These are phyloP conservation scores for Phytopythium delawarense DNA, from an alignment of 352 stramenopile genomes.

Conservation along the genomic window DNA sequence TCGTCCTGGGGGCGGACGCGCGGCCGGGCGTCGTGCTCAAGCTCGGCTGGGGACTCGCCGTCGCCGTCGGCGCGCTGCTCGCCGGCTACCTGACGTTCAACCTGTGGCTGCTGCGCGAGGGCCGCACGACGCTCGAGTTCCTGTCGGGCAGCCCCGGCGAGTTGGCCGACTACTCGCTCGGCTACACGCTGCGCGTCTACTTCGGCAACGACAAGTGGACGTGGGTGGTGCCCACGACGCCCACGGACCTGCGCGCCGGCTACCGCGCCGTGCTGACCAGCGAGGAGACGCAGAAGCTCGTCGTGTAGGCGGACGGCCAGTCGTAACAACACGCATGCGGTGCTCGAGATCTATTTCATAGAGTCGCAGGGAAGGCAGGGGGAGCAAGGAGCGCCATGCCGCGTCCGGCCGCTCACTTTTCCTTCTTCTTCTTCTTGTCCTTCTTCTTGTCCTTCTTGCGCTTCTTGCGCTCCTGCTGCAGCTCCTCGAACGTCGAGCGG, in stretches of 20 bases:
- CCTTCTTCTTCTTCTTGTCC: conserved; percentile 87
- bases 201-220: conserved; percentile 49
- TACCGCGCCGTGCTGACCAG: conserved; percentile 3
- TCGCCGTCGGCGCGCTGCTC: conserved; percentile 53
- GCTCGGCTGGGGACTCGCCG: conserved; percentile 41
- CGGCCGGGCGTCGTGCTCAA: conserved; percentile 23
- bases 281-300: conserved; percentile 31
- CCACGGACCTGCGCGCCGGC: conserved; percentile 9
- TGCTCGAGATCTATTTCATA: conserved; percentile 1
- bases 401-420: conserved; percentile 41
- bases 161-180: conserved; percentile 35
- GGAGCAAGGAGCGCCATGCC: not conserved
- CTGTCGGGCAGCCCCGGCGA: conserved; percentile 48
- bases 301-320: conserved; percentile 15
- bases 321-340: not conserved
- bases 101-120: conserved; percentile 56
- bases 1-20: conserved; percentile 20
- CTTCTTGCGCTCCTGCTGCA: conserved; percentile 81
- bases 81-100: conserved; percentile 73
- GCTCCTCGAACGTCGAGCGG: conserved; percentile 66
- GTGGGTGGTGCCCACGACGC: conserved; percentile 58
- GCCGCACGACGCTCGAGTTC: conserved; percentile 79
- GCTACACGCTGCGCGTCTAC: conserved; percentile 55
- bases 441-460: conserved; percentile 90
- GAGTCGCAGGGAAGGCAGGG: not conserved